Evolutionary conservation across 192 early-diverging fungal species (phyloP), one percentile per base, ranked within the genome.

Genomic region (Gonapodya prolifera): DNA sequence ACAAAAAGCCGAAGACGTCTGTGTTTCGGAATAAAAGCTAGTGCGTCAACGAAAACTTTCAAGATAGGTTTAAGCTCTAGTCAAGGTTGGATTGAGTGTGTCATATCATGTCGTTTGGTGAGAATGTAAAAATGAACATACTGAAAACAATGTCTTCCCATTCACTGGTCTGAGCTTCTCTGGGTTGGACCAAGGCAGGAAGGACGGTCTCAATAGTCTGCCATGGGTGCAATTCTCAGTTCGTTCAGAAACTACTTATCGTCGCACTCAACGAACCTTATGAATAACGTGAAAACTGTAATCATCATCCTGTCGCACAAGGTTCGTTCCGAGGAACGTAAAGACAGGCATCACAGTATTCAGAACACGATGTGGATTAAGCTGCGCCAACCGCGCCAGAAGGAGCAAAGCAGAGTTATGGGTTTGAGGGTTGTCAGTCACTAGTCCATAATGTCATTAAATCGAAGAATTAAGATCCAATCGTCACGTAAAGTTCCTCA

Each of bases 311-410:
- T 95, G 95, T n/a, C 92, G 90, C 77, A 99, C 78, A 0, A 95
- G 92, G 77, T 94, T 97, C 69, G 92, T 94, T 23, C 96, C 96
- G 96, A 99, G 96, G 80, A 98, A 98, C 16, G 95, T 99, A 80
- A 99, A 99, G 31, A 98, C 90, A 29, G 95, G 94, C 92, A 99
- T 97, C 73, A 95, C 92, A 83, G 95, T 93, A 77, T 93, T 87
- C 30, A 99, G 84, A 1, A 99, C 96, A 73, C 85, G 85, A 35
- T 95, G 90, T 1, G 97, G 93, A 79, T 89, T 91, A 70, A 92
- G 80, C 1, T 85, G 84, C 0, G 95, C 95, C 35, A 98, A 91
- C 8, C 93, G 87, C 0, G 95, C 91, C 89, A 99, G 89, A 75
- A 99, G 83, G 31, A 94, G 83, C 34, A 99, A 88, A 35, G 91